These are phyloP conservation scores for Earliella scabrosa DNA, from an alignment of 1,284 basidiomycete genomes.

Conservation along the genomic window DNA sequence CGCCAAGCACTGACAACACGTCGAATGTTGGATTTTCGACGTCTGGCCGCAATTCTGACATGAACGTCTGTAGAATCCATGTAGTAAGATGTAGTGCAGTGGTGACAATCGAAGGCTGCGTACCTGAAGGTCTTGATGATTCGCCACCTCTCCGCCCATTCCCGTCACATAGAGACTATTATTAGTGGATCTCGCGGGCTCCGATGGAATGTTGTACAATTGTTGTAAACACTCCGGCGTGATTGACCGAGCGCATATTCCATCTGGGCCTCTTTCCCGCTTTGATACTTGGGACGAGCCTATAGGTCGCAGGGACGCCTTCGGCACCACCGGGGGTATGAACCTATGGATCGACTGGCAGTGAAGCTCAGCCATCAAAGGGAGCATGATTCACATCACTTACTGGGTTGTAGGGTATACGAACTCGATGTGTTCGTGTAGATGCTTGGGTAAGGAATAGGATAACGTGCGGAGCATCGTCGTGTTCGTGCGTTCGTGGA, in stretches of 20 bases:
- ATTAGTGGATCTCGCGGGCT: background rate
- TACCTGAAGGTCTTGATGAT: conserved; percentile 24
- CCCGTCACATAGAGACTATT: background rate
- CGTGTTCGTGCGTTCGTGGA: conserved; percentile 35
- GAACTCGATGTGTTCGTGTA: conserved; percentile 38
- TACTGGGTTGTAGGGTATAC: conserved; percentile 41
- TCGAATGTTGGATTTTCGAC: conserved; percentile 32
- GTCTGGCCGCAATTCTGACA: conserved; percentile 45
- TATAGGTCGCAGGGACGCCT: background rate
- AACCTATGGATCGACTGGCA: background rate
- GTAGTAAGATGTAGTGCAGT: no score
- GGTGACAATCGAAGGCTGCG: conserved; percentile 48
- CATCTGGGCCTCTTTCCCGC: background rate
- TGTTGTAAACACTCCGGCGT: background rate
- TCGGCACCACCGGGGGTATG: background rate
- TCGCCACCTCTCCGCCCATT: background rate
- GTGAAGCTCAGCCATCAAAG: background rate
- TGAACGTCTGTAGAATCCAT: conserved; percentile 37
- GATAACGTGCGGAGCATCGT: conserved; percentile 38
- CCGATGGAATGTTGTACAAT: background rate
- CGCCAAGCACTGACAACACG: conserved; percentile 13
- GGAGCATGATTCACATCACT: background rate
- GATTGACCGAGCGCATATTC: background rate
- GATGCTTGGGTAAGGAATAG: conserved; percentile 40
- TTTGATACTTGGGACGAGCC: background rate